These are phyloP conservation scores for Favolaschia claudopus DNA, from an alignment of 768 basidiomycete species.

Conservation along the genomic window DNA sequence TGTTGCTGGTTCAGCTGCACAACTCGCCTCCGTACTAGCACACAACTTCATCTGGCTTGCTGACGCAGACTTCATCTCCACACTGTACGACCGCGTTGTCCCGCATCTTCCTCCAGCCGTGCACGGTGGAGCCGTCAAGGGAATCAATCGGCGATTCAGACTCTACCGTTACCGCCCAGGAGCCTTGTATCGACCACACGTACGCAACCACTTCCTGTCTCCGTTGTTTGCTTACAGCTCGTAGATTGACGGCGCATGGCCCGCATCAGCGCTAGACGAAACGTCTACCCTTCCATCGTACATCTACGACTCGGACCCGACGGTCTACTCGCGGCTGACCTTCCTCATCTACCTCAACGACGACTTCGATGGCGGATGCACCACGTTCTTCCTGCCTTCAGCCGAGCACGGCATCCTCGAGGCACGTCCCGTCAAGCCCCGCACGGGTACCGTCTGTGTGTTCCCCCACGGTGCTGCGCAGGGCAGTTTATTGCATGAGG, in stretches of 20 bases:
- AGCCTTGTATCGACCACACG: slow-evolving; percentile 58
- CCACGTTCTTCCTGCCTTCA: slow-evolving; percentile 63
- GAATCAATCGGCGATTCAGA: slow-evolving; percentile 58
- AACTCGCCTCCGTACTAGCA: slow-evolving; percentile 53
- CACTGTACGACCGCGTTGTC: slow-evolving; percentile 50
- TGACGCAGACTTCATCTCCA: slow-evolving; percentile 48
- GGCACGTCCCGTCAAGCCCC: slow-evolving; percentile 55
- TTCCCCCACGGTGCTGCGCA: slow-evolving; percentile 52
- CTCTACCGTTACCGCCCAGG: slow-evolving; percentile 60
- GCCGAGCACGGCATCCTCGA: slow-evolving; percentile 50
- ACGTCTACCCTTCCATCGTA: slow-evolving; percentile 49
- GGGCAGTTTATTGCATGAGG: slow-evolving; percentile 47
- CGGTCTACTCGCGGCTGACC: slow-evolving; percentile 56
- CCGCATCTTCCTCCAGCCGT: slow-evolving; percentile 50
- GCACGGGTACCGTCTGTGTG: slow-evolving; percentile 55
- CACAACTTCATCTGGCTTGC: slow-evolving; percentile 64
- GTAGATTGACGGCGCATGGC: slow-evolving; percentile 63
- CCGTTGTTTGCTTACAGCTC: neutral
- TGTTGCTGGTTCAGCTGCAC: slow-evolving; percentile 51
- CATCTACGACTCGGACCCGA: slow-evolving; percentile 56
- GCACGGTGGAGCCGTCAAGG: slow-evolving; percentile 50
- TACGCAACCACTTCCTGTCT: slow-evolving; percentile 10
- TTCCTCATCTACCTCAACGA: slow-evolving; percentile 60
- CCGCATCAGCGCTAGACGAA: slow-evolving; percentile 52
- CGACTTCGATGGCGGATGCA: slow-evolving; percentile 55